Base-by-base conservation (phyloP, 176 grass and related monocot species). In the Lolium multiflorum region DNA sequence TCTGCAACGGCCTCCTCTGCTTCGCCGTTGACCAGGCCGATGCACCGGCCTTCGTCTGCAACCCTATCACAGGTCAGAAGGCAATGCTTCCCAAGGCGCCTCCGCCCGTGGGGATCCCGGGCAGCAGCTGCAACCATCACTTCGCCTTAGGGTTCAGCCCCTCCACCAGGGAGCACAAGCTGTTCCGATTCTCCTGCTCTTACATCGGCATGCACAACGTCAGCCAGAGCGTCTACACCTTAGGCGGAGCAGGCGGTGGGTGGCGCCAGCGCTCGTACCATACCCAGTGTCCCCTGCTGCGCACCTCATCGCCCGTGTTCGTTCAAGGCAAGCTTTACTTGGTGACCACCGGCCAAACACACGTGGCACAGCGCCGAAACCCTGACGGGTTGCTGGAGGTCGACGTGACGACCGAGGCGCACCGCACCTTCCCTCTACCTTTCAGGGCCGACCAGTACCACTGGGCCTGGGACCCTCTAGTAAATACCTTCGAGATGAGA, bases 121-220 rank as follows among this genome's bases (percentile, higher is more conserved):
- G 48, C 11, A 4, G 61, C 3, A 28, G 0, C 9, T 0, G 2
- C 24, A 1, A 12, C 39, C 10, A 71, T 22, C 18, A 21, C 69
- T 46, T 71, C 4, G 69, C 69, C 18, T 17, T 71, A 4, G 69
- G 39, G 2, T 71, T 46, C 69, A 71, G 38, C 16, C 69, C 68
- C 10, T 71, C 69, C 69, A 22, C 38, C 68, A 70, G 11, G 15
- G 66, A 70, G 35, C 66, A 70, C 37, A 70, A 70, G 66, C 66
- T 70, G 16, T 69, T 69, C 16, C 66, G 66, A 0, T 39, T 39
- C 66, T 10, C 7, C 35, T 69, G 39, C 66, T 20, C 16, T 43
- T 9, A 4, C 35, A 39, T 0, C 3, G 2, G 8, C 35, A 1
- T 2, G 66, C 18, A 39, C 16, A 17, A 18, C 2, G 17, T 71